Conservation (phyloP, 2,329 filamentous ascomycete species). For the Albifimbria verrucaria region DNA sequence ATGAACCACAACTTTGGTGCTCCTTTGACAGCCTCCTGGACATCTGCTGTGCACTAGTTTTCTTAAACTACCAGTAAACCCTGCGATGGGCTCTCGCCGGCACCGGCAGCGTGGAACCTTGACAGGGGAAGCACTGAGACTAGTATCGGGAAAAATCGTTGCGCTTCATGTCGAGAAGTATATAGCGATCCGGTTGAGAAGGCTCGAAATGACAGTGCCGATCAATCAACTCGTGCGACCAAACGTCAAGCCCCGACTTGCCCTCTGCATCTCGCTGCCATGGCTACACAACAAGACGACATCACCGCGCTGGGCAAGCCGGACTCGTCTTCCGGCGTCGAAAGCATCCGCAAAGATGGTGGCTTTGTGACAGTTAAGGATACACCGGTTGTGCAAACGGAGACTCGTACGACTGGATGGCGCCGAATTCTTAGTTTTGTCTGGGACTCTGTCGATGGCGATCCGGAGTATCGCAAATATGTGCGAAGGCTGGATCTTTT, state of each 20-base stretch:
- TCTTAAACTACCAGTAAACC: background rate
- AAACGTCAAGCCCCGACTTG: background rate
- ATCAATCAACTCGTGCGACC: background rate
- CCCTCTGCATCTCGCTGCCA: background rate
- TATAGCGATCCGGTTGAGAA: background rate
- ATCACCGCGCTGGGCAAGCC: background rate
- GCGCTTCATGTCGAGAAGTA: background rate
- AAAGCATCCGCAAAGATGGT: background rate
- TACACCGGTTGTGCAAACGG: background rate
- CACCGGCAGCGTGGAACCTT: background rate
- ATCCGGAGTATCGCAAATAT: slow-evolving; percentile 7
- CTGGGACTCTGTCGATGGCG: slow-evolving; percentile 10
- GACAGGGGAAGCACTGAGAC: background rate
- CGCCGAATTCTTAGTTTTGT: slow-evolving; percentile 4
- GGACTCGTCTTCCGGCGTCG: background rate
- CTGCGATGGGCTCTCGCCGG: background rate
- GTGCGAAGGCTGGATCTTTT: slow-evolving; percentile 9
- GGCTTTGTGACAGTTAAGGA: background rate
- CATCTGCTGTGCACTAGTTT: background rate
- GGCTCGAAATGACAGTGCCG: background rate
- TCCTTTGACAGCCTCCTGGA: background rate
- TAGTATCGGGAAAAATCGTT: background rate
- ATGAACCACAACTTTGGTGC: background rate
- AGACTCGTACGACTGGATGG: background rate
- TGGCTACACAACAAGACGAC: background rate